Percentiles rank a stretch among this genome's conserved stretches.
Conservation (phyloP, 345 rosid genomes). For the Brassica carinata region DNA sequence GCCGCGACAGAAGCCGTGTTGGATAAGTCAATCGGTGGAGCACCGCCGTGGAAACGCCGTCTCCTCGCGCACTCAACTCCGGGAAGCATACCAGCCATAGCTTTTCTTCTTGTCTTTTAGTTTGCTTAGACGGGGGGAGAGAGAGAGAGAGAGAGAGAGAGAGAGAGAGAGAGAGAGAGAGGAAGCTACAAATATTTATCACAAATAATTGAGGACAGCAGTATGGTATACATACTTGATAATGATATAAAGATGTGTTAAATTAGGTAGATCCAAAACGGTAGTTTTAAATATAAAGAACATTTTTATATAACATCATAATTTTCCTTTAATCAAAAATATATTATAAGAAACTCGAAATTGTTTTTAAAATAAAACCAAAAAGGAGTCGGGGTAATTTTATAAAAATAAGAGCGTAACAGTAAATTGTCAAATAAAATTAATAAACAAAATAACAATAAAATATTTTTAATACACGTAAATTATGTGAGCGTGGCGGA, state of each 20-base stretch:
- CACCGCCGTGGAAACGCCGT: constrained; percentile 66
- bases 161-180: not conserved
- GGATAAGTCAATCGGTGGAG: constrained; percentile 47
- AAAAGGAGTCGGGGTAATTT: not conserved
- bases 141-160: not conserved
- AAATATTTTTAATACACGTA: not conserved
- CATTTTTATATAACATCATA: not conserved
- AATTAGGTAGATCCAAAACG: not conserved
- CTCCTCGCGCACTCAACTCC: constrained; percentile 87
- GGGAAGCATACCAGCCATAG: constrained; percentile 87
- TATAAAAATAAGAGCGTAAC: not conserved
- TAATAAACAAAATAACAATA: not conserved
- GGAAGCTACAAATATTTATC: constrained; percentile 8
- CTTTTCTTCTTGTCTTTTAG: constrained; percentile 23
- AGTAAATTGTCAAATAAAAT: not conserved
- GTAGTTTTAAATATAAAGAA: not conserved
- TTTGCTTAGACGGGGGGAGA: not conserved
- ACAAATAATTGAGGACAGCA: constrained; percentile 23
- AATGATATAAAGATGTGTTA: not conserved
- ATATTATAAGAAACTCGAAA: not conserved
- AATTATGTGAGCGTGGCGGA: not conserved
- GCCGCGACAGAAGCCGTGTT: constrained; percentile 9
- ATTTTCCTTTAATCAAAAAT: not conserved
- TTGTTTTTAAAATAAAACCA: not conserved
- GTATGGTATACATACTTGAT: not conserved